These are phyloP conservation scores for Lophiotrema nucula DNA, from an alignment of 495 filamentous ascomycete genomes.

Conservation along the genomic window DNA sequence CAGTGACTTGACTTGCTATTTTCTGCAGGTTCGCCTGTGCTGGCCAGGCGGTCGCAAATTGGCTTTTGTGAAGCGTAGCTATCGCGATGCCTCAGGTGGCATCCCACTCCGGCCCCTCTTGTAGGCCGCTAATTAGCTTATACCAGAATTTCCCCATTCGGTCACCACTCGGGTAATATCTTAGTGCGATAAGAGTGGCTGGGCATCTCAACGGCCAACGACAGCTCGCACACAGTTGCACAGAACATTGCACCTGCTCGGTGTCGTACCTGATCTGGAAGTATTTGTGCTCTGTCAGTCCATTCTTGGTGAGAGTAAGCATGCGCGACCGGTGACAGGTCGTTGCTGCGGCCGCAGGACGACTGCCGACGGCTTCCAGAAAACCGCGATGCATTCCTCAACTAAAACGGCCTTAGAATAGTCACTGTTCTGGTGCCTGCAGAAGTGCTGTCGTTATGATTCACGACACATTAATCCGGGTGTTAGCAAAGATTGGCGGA, in stretches of 20 bases:
- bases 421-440: constrained; percentile 8
- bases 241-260: no score
- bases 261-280: neutral
- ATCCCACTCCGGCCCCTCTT: neutral
- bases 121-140: constrained; percentile 16
- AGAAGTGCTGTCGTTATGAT: no score
- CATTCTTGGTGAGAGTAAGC: no score
- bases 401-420: neutral
- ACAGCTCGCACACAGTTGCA: neutral
- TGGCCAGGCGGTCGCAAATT: neutral
- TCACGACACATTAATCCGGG: no score
- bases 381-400: constrained; percentile 6
- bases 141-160: constrained; percentile 13
- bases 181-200: constrained; percentile 12
- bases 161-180: constrained; percentile 25
- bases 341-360: neutral
- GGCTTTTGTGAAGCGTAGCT: neutral
- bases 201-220: neutral
- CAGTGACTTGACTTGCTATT: constrained; percentile 2
- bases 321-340: no score
- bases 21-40: constrained; percentile 19
- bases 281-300: no score
- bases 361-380: constrained; percentile 8
- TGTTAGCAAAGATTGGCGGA: no score
- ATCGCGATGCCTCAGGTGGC: neutral